Conservation (phyloP, 2,329 filamentous ascomycete species). For the Aspergillus fructus region DNA sequence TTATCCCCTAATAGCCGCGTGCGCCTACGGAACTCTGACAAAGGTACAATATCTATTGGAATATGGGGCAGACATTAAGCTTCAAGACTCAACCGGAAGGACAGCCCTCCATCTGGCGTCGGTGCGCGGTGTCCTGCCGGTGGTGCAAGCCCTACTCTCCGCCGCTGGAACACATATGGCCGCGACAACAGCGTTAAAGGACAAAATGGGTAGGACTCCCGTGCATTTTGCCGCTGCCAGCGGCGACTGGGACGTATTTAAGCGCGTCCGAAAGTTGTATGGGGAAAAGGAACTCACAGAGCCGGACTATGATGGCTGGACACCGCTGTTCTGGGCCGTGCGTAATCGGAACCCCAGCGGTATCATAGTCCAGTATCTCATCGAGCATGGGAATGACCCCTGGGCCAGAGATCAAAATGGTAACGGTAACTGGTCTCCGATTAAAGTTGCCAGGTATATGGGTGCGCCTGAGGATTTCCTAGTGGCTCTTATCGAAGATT, state of each 20-base stretch:
- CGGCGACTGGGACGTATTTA: not conserved
- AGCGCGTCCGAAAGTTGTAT: not conserved
- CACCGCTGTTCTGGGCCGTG: not conserved
- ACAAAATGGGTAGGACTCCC: not conserved
- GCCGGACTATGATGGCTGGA: slow-evolving; percentile 1
- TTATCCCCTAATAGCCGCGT: not conserved
- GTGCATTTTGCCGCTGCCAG: not conserved
- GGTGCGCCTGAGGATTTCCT: not conserved
- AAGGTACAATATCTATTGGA: not conserved
- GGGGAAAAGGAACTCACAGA: not conserved
- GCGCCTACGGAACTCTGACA: not conserved
- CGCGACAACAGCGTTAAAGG: not conserved
- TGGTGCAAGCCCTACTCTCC: not conserved
- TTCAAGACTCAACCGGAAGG: not conserved
- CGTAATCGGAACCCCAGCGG: not conserved
- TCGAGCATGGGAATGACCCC: not conserved
- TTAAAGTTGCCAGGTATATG: not conserved
- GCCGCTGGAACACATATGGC: not conserved
- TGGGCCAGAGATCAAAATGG: not conserved
- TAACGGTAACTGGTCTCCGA: not conserved
- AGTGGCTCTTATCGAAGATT: not conserved
- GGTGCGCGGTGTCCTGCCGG: not conserved
- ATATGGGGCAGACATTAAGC: not conserved
- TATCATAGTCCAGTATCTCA: not conserved
- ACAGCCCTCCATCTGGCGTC: not conserved